These are phyloP conservation scores for Geoglossum glabrum DNA, from an alignment of 495 filamentous ascomycete genomes.

Conservation along the genomic window DNA sequence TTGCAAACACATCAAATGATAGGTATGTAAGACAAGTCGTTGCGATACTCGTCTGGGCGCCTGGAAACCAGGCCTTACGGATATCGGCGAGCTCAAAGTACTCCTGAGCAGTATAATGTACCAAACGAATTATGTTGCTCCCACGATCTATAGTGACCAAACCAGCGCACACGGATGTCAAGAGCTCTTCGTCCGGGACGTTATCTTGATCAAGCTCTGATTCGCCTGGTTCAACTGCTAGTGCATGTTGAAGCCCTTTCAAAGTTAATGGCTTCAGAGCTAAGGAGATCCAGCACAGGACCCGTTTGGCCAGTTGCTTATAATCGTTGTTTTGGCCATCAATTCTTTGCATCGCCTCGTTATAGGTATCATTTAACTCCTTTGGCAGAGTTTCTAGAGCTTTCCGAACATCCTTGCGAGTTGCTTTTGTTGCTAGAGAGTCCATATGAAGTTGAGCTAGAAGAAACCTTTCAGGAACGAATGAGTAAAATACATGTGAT, in stretches of 20 bases:
- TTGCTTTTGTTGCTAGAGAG: constrained; percentile 21
- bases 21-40: constrained; percentile 27
- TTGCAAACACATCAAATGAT: constrained; percentile 18
- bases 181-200: constrained; percentile 14
- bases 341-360: constrained; percentile 25
- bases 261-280: constrained; percentile 21
- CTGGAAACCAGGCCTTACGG: constrained; percentile 18
- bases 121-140: constrained; percentile 27
- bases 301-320: constrained; percentile 16
- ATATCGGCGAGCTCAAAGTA: constrained; percentile 29
- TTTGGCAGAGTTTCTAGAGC: constrained; percentile 18
- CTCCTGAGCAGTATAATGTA: constrained; percentile 34
- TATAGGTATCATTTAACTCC: constrained; percentile 18
- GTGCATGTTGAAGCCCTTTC: constrained; percentile 26
- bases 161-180: constrained; percentile 30
- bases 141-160: constrained; percentile 29
- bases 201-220: constrained; percentile 20
- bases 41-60: constrained; percentile 18
- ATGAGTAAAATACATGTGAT: too few species aligned
- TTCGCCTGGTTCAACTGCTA: constrained; percentile 19
- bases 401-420: constrained; percentile 14
- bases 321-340: constrained; percentile 15
- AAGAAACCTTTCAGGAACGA: constrained; percentile 26
- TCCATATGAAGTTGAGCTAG: constrained; percentile 30
- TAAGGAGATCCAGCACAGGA: constrained; percentile 27